Percentiles rank a stretch among this genome's conserved stretches.
Conservation (phyloP, 805 yeast genomes). For the Spathaspora girioi region DNA sequence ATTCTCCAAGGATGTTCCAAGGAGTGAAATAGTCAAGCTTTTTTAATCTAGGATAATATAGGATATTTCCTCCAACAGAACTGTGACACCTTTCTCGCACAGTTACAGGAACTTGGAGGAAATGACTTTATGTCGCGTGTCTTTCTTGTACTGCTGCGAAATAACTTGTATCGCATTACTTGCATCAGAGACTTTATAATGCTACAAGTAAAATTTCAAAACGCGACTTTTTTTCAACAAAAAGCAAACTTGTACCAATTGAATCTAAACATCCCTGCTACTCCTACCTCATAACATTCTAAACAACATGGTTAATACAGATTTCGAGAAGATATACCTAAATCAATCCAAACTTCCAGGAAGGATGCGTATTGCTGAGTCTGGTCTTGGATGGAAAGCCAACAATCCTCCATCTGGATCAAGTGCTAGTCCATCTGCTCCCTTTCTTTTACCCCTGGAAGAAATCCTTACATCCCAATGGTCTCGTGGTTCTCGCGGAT, state of each 20-base stretch:
- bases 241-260: background rate
- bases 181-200: background rate
- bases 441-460: slow-evolving; percentile 85
- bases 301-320: slow-evolving; percentile 47
- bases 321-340: slow-evolving; percentile 86
- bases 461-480: slow-evolving; percentile 78
- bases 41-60: no score
- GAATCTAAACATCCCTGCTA: background rate
- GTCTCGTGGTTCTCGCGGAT: slow-evolving; percentile 93
- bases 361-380: slow-evolving; percentile 88
- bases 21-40: no score
- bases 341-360: slow-evolving; percentile 84
- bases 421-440: slow-evolving; percentile 42
- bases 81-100: no score
- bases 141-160: no score
- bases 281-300: background rate
- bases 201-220: background rate
- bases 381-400: slow-evolving; percentile 97
- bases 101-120: no score
- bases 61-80: no score
- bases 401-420: slow-evolving; percentile 1
- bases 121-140: no score
- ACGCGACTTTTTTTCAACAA: background rate
- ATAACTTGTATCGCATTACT: no score
- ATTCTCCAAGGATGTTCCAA: no score